Evolutionary conservation across 1,139 yeast genomes (phyloP).

Genomic region (Yamadazyma triangularis): DNA sequence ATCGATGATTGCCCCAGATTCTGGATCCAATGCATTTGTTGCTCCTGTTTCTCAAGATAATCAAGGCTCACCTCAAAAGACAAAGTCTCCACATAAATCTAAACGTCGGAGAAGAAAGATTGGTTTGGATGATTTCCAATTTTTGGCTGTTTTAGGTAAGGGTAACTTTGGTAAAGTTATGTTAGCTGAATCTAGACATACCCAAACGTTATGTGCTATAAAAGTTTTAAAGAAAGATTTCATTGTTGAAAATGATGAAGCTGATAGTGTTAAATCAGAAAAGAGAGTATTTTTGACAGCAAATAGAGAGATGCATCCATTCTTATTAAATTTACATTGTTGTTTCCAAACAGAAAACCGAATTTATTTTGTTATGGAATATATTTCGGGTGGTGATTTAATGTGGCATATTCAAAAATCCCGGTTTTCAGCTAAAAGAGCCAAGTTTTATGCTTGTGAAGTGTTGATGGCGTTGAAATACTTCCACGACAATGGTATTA

Average conservation of each 20-base stretch:
- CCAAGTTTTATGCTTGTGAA: constrained; percentile 96
- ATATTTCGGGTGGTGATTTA: constrained; percentile 94
- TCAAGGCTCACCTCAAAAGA: constrained; percentile 6
- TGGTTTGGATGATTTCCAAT: constrained; percentile 91
- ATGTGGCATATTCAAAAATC: constrained; percentile 99
- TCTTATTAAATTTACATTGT: constrained; percentile 83
- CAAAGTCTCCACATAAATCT: constrained; percentile 18
- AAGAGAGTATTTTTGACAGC: constrained; percentile 90
- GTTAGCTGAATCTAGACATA: constrained; percentile 88
- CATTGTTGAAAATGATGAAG: constrained; percentile 92
- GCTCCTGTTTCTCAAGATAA: constrained; percentile 3
- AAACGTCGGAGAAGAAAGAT: constrained; percentile 58
- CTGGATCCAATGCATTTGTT: constrained; percentile 5
- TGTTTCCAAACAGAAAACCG: constrained; percentile 98
- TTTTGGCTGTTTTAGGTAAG: constrained; percentile 90
- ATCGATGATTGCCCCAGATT: constrained; percentile 4
- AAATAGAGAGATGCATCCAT: constrained; percentile 87
- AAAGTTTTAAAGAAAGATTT: constrained; percentile 94
- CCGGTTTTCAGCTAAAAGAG: constrained; percentile 82
- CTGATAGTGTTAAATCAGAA: constrained; percentile 90
- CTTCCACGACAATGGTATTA: constrained; percentile 93
- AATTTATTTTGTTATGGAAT: constrained; percentile 97
- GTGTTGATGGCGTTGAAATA: constrained; percentile 86
- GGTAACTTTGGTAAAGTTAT: constrained; percentile 98
- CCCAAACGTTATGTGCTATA: constrained; percentile 80